Base-by-base conservation (phyloP, 2,329 filamentous ascomycete species). In the Diplodia scrobiculata region DNA sequence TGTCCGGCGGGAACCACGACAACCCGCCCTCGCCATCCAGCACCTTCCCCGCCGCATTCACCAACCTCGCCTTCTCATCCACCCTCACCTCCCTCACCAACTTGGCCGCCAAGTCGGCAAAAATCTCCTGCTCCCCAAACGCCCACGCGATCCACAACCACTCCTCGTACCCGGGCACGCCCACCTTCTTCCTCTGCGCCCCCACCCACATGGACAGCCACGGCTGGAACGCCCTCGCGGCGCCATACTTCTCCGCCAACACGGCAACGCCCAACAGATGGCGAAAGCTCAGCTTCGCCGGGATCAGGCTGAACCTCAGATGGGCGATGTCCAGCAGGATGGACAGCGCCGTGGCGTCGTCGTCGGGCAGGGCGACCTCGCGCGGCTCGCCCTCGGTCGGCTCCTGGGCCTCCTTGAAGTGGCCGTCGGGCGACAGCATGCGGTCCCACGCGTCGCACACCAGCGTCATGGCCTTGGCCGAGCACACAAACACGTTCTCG, bases 321-420 rank as follows among this genome's bases (percentile, higher is more conserved):
- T 78, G 76, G 2, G 74, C 72, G 6, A 79, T 73, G 25, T 70
- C 70, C 63, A 79, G 72, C 7, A 79, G 27, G 1, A 77, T 68
- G 0, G 66, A 54, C 67, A 79, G 73, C 0, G 73, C 73, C 0
- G 71, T 68, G 0, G 72, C 66, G 58, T 78, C 68, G 58, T 79
- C 76, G 5, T 76, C 72, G 0, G 72, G 72, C 14, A 75, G 68
- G 2, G 69, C 66, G 29, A 77, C 67, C 59, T 74, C 71, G 34
- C 34, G 34, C 34, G 34, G 34, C 9, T 36, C 34, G 9, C 7
- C 34, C 34, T 36, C 34, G 34, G 34, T 2, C 1, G 34, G 7
- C 55, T 60, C 36, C 4, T 25, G 41, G 17, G 58, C 41, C 27
- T 65, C 63, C 41, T 54, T 55, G 25, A 58, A 71, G 25, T 63